Evolutionary conservation across 2,329 filamentous ascomycete species (phyloP).

Genomic region (Arthrinium puccinioides): DNA sequence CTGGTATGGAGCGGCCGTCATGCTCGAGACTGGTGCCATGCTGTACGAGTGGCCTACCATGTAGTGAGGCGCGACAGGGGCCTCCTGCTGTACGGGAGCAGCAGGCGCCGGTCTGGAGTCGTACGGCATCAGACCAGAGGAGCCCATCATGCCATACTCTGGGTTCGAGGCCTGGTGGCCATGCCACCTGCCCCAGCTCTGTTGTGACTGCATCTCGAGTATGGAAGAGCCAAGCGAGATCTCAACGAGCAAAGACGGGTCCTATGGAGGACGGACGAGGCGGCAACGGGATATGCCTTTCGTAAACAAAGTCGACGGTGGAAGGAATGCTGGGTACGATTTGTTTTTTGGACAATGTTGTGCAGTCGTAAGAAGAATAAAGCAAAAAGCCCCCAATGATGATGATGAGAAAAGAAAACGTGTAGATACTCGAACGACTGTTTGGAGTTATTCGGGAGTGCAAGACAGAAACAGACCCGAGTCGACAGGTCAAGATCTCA

Average conservation of each 20-base stretch:
- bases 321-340: too few relatives aligned
- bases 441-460: too few relatives aligned
- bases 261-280: too few relatives aligned
- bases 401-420: constrained; percentile 1
- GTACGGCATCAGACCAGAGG: constrained; percentile 39
- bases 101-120: constrained; percentile 33
- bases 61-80: constrained; percentile 37
- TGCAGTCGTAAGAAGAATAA: not conserved
- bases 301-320: too few relatives aligned
- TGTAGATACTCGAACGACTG: not conserved
- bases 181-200: constrained; percentile 49
- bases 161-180: constrained; percentile 33
- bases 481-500: constrained; percentile 1
- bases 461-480: too few relatives aligned
- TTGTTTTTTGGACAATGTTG: too few relatives aligned
- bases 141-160: constrained; percentile 43
- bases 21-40: constrained; percentile 32
- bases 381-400: constrained; percentile 1
- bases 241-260: too few relatives aligned
- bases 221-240: too few relatives aligned
- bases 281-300: too few relatives aligned
- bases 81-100: constrained; percentile 32
- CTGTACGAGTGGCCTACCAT: constrained; percentile 36
- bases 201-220: constrained; percentile 38
- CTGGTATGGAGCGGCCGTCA: constrained; percentile 35